Percentiles rank a stretch among this genome's conserved stretches.
Evolutionary conservation across 352 stramenopile genomes (phyloP).

Genomic region (Pythium rhizo-oryzae): DNA sequence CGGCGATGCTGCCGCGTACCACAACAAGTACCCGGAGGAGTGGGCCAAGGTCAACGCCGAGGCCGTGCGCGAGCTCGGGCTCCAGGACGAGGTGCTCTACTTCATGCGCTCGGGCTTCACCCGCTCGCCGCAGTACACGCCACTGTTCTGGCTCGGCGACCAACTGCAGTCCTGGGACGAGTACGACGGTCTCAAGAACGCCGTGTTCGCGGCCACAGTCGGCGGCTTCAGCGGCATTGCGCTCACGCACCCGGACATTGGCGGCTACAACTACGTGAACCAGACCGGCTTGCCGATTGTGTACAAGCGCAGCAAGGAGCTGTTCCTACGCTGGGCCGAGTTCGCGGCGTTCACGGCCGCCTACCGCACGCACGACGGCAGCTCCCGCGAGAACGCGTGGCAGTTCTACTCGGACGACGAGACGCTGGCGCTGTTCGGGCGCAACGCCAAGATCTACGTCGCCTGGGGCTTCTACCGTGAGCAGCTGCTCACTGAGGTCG

Average conservation of each 20-base stretch:
- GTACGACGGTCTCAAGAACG: constrained; percentile 21
- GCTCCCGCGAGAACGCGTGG: too few species aligned
- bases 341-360: constrained; percentile 21
- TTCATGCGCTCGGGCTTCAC: constrained; percentile 23
- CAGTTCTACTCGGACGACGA: too few species aligned
- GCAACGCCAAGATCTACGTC: too few species aligned
- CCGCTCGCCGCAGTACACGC: constrained; percentile 19
- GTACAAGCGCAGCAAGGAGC: constrained; percentile 13
- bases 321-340: constrained; percentile 19
- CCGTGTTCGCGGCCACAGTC: constrained; percentile 15
- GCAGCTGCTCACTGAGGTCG: too few species aligned
- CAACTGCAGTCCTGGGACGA: constrained; percentile 18
- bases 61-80: constrained; percentile 12
- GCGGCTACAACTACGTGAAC: constrained; percentile 21
- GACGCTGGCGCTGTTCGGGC: too few species aligned
- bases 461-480: too few species aligned
- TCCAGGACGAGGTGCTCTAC: constrained; percentile 18
- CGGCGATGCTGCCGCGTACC: too few species aligned
- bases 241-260: constrained; percentile 20
- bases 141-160: constrained; percentile 17
- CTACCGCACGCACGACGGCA: constrained; percentile 22
- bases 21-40: too few species aligned
- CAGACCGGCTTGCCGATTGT: constrained; percentile 4
- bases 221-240: constrained; percentile 19
- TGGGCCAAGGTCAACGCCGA: too few species aligned